Conservation (phyloP, 345 rosid species). For the rapeseed (Brassica napus) region Da-Ae NC_063436.1:7205501-7206000, state of each 20-base stretch:
- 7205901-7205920: constrained; percentile 97
- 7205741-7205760: constrained; percentile 57
- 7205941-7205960: constrained; percentile 63
- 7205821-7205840: constrained; percentile 89
- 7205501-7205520: neutral
- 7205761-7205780: constrained; percentile 93
- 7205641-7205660: constrained; percentile 67
- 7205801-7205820: constrained; percentile 93
- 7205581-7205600: constrained; percentile 78
- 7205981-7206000: constrained; percentile 34
- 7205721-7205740: constrained; percentile 27
- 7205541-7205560: neutral
- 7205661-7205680: constrained; percentile 86
- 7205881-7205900: constrained; percentile 93
- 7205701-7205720: constrained; percentile 40
- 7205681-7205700: constrained; percentile 42
- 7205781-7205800: constrained; percentile 95
- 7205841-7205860: constrained; percentile 79
- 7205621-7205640: constrained; percentile 65
- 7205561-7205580: constrained; percentile 53
- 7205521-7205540: neutral
- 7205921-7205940: constrained; percentile 95
- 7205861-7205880: constrained; percentile 98
- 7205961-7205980: constrained; percentile 31
- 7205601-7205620: constrained; percentile 59